These are phyloP conservation scores for Apiotrichum mycotoxinovorans DNA, from an alignment of 1,284 basidiomycete species.

Conservation along the genomic window DNA sequence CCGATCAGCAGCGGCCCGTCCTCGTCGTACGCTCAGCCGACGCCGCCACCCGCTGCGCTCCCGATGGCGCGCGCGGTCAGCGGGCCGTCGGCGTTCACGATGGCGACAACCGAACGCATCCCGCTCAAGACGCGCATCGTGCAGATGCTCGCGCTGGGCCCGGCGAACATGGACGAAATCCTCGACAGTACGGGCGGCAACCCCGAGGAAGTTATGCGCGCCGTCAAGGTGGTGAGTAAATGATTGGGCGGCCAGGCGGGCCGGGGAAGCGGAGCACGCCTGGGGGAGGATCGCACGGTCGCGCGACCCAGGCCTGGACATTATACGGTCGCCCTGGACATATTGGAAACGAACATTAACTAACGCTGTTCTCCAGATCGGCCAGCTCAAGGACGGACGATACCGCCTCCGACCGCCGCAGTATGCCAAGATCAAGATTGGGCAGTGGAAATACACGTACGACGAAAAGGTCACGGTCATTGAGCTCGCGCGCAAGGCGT, in stretches of 20 bases:
- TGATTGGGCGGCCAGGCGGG: too few relatives aligned
- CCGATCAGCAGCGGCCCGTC: neutral
- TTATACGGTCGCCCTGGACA: neutral
- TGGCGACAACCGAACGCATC: constrained; percentile 18
- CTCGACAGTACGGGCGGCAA: constrained; percentile 31
- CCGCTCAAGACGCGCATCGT: constrained; percentile 46
- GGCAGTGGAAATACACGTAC: constrained; percentile 34
- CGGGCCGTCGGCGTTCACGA: constrained; percentile 12
- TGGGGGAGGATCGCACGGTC: neutral
- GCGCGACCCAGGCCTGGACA: neutral
- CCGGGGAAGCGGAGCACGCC: too few relatives aligned
- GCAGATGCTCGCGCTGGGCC: constrained; percentile 42
- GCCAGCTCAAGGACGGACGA: neutral
- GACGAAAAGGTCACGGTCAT: constrained; percentile 36
- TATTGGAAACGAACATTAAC: too few relatives aligned
- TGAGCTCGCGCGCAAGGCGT: constrained; percentile 35
- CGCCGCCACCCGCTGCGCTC: neutral
- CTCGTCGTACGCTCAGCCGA: neutral
- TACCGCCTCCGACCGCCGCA: constrained; percentile 37
- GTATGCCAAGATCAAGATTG: constrained; percentile 47
- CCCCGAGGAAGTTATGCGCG: constrained; percentile 39
- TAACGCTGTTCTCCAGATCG: constrained; percentile 7
- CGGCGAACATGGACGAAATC: constrained; percentile 29
- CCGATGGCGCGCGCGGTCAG: constrained; percentile 17
- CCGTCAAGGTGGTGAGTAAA: constrained; percentile 39